Percentiles rank a stretch among this genome's conserved stretches.
These are phyloP conservation scores for Penicillium samsonianum DNA, from an alignment of 495 filamentous ascomycete species.

Conservation along the genomic window DNA sequence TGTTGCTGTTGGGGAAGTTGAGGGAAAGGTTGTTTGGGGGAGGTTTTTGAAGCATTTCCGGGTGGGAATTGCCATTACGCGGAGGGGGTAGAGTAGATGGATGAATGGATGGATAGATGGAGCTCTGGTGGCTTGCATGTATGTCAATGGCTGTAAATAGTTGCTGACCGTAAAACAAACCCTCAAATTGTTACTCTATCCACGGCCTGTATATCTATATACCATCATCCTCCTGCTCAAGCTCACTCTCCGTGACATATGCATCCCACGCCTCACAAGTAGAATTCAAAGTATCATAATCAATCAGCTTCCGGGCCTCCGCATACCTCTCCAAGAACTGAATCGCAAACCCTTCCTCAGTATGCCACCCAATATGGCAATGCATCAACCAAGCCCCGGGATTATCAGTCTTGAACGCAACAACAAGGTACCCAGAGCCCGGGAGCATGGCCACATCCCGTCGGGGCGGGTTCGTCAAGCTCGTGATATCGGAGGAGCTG, in stretches of 20 bases:
- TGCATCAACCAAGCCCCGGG: slow-evolving; percentile 56
- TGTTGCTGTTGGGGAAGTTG: slow-evolving; percentile 44
- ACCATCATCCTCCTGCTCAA: not conserved
- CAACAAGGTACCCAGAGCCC: slow-evolving; percentile 41
- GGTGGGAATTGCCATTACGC: slow-evolving; percentile 5
- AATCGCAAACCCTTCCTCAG: slow-evolving; percentile 28
- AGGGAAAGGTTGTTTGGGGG: slow-evolving; percentile 37
- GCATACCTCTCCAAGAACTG: slow-evolving; percentile 43
- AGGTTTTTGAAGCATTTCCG: slow-evolving; percentile 51
- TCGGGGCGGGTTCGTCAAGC: slow-evolving; percentile 47
- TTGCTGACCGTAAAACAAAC: no score
- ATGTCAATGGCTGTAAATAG: no score
- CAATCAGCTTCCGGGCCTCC: slow-evolving; percentile 13
- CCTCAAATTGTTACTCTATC: no score
- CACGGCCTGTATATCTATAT: no score
- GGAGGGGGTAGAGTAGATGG: no score
- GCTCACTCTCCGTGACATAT: not conserved
- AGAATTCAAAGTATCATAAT: not conserved
- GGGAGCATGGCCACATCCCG: slow-evolving; percentile 62
- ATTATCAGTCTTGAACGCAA: slow-evolving; percentile 54
- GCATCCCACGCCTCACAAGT: not conserved
- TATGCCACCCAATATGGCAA: slow-evolving; percentile 56
- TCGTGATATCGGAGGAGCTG: no score
- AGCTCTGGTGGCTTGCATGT: no score
- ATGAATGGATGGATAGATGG: no score